Evolutionary conservation across 2,329 filamentous ascomycete genomes (phyloP).

Genomic region (Anthostomella pinea): DNA sequence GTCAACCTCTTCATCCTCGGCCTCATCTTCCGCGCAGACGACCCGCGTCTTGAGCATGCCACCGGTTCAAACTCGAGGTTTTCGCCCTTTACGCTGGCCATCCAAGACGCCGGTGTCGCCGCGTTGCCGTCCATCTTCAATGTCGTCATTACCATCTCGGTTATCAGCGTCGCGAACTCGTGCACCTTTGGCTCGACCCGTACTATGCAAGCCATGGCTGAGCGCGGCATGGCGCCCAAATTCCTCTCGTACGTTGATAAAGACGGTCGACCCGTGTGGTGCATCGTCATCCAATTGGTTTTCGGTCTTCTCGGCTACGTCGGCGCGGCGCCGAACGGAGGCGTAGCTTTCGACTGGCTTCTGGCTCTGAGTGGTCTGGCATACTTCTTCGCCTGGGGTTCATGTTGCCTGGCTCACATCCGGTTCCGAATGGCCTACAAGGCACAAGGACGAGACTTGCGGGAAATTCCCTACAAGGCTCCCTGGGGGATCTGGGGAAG

Average conservation of each 20-base stretch:
- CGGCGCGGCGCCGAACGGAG: slow-evolving; percentile 41
- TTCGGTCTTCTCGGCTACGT: slow-evolving; percentile 61
- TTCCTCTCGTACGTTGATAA: slow-evolving; percentile 61
- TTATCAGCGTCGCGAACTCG: slow-evolving; percentile 51
- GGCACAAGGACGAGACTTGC: slow-evolving; percentile 51
- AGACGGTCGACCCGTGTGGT: slow-evolving; percentile 56
- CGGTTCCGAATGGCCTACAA: slow-evolving; percentile 63
- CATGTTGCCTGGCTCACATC: slow-evolving; percentile 63
- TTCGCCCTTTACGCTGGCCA: slow-evolving; percentile 52
- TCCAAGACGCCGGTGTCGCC: slow-evolving; percentile 47
- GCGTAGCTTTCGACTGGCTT: slow-evolving; percentile 60
- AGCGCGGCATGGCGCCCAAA: slow-evolving; percentile 50
- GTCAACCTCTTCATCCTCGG: slow-evolving; percentile 50
- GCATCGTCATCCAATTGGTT: slow-evolving; percentile 49
- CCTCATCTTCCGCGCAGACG: slow-evolving; percentile 44
- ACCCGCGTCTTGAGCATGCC: slow-evolving; percentile 38
- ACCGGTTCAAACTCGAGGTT: slow-evolving; percentile 41
- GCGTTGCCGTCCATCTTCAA: slow-evolving; percentile 53
- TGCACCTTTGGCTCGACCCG: slow-evolving; percentile 50
- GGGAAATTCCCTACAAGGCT: slow-evolving; percentile 47
- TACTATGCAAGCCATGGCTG: slow-evolving; percentile 49
- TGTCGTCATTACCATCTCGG: slow-evolving; percentile 49
- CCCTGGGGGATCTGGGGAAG: slow-evolving; percentile 62
- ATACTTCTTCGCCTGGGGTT: slow-evolving; percentile 74
- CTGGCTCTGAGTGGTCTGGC: slow-evolving; percentile 70